These are phyloP conservation scores for Saksenaea vasiformis DNA, from an alignment of 371 early-diverging fungal species.

Conservation along the genomic window DNA sequence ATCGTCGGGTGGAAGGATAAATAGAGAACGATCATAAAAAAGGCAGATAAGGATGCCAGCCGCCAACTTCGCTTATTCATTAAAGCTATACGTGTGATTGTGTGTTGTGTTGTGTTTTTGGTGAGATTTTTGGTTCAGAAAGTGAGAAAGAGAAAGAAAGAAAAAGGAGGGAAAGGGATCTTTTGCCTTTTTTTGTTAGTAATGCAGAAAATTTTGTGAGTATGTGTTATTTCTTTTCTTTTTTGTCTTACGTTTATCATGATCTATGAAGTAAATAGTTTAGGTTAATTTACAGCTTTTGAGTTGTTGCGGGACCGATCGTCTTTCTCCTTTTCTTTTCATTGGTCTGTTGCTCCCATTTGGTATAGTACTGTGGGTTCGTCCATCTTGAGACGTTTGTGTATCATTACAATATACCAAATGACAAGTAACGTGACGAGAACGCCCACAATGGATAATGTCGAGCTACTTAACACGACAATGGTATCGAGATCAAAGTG, in stretches of 20 bases:
- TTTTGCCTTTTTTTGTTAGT: neutral
- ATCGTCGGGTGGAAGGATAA: neutral
- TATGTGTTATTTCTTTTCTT: neutral
- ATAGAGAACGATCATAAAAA: neutral
- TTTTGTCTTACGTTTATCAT: neutral
- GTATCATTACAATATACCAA: constrained; percentile 28
- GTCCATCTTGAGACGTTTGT: constrained; percentile 21
- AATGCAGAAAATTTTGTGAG: neutral
- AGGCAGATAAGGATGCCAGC: neutral
- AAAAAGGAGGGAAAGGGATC: neutral
- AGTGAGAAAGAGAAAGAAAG: neutral
- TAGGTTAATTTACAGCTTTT: no score
- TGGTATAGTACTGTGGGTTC: constrained; percentile 27
- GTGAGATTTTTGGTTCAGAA: neutral
- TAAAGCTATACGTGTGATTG: no score
- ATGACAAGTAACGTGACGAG: constrained; percentile 29
- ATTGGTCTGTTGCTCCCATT: constrained; percentile 15
- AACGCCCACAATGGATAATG: constrained; percentile 30
- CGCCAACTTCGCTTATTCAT: neutral
- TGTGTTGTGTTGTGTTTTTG: neutral
- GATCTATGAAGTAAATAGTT: neutral
- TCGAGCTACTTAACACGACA: constrained; percentile 36
- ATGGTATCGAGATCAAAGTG: constrained; percentile 42
- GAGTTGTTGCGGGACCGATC: neutral
- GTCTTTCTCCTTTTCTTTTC: constrained; percentile 3